A percentile compares a stretch with the other conserved stretches of the same genome.
phyloP scores from a whole-genome alignment of 2,329 filamentous ascomycete species.

The Aureobasidium sp. region DNA sequence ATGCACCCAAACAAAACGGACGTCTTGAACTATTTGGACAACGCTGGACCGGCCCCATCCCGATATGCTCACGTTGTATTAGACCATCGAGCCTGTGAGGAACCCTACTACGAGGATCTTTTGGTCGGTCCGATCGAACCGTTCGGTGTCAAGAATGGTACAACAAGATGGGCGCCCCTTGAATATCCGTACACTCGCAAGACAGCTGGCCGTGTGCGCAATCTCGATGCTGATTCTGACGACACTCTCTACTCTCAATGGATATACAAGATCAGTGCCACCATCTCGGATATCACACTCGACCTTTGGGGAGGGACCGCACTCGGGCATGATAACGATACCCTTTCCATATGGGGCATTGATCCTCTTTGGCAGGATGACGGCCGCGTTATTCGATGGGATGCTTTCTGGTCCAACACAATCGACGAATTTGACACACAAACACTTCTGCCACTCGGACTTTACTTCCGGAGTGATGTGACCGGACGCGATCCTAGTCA shows the following conservation, averaged over 20 bases:
- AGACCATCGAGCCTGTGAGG: slow-evolving; percentile 33
- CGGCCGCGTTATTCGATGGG: slow-evolving; percentile 41
- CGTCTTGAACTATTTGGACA: slow-evolving; percentile 40
- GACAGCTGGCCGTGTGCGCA: slow-evolving; percentile 34
- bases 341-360: slow-evolving; percentile 33
- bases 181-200: slow-evolving; percentile 38
- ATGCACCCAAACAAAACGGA: slow-evolving; percentile 45
- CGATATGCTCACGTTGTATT: slow-evolving; percentile 41
- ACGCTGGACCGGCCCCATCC: slow-evolving; percentile 29
- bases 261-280: slow-evolving; percentile 31
- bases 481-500: slow-evolving; percentile 45
- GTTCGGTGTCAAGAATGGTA: slow-evolving; percentile 31
- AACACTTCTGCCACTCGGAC: slow-evolving; percentile 40
- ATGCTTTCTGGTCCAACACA: slow-evolving; percentile 38
- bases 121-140: slow-evolving; percentile 43
- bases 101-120: slow-evolving; percentile 35
- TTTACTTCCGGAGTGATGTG: slow-evolving; percentile 39
- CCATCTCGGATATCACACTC: slow-evolving; percentile 35
- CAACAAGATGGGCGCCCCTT: slow-evolving; percentile 34
- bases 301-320: slow-evolving; percentile 39
- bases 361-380: slow-evolving; percentile 41
- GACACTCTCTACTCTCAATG: slow-evolving; percentile 26
- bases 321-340: slow-evolving; percentile 37
- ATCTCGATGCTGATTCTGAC: slow-evolving; percentile 35
- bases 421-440: slow-evolving; percentile 36